Conservation (phyloP, 768 basidiomycete genomes). For the Hydnomerulius pinastri region DNA sequence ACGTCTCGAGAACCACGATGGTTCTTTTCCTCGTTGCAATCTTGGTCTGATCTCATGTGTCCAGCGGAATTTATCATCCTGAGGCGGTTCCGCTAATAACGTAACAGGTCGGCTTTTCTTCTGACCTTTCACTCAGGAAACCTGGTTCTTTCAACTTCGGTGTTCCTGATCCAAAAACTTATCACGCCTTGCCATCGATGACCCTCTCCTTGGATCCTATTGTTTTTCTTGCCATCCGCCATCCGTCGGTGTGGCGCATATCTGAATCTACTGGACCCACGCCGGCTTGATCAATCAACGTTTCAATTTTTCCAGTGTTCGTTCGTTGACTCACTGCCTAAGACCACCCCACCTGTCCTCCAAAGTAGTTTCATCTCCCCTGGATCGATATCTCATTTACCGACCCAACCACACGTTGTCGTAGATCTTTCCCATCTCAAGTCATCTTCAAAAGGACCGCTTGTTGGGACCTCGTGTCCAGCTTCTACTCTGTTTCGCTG, state of each 20-base stretch:
- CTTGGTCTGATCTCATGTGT: background rate
- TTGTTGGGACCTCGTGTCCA: constrained; percentile 37
- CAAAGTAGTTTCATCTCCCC: constrained; percentile 13
- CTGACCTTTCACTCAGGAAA: constrained; percentile 17
- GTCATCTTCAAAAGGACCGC: constrained; percentile 30
- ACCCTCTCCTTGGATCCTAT: constrained; percentile 10
- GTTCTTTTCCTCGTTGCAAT: background rate
- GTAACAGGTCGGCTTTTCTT: constrained; percentile 27
- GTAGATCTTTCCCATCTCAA: constrained; percentile 26
- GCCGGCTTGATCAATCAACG: constrained; percentile 32
- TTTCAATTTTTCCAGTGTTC: constrained; percentile 13
- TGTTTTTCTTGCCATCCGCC: constrained; percentile 13
- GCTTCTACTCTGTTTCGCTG: constrained; percentile 41
- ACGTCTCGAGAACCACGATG: background rate
- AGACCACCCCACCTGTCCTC: constrained; percentile 8
- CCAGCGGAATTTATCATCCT: constrained; percentile 12
- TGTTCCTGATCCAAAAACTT: constrained; percentile 21
- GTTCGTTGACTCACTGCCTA: constrained; percentile 2
- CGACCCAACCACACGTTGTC: constrained; percentile 11
- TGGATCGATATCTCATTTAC: constrained; percentile 17
- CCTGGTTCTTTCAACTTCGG: constrained; percentile 13
- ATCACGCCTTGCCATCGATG: constrained; percentile 17
- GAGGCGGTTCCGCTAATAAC: constrained; percentile 30
- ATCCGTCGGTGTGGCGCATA: constrained; percentile 15
- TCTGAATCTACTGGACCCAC: constrained; percentile 24